phyloP scores from a whole-genome alignment of 2,329 filamentous ascomycete genomes.

The Nannizzia gypsea region DNA sequence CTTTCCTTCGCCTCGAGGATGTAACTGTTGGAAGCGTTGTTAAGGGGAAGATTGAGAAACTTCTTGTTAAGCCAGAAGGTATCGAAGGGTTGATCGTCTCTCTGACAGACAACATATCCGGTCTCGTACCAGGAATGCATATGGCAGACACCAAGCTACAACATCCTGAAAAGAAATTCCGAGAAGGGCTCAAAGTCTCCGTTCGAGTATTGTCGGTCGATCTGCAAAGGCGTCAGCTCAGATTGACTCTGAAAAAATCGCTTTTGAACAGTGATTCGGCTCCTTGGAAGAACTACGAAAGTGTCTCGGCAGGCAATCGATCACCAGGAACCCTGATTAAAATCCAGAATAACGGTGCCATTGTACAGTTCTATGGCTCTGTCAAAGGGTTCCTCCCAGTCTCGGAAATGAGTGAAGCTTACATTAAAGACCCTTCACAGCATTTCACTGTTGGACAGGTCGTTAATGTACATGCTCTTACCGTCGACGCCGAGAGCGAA shows the following conservation, averaged over 20 bases:
- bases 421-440: constrained; percentile 74
- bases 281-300: constrained; percentile 67
- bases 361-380: constrained; percentile 81
- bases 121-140: constrained; percentile 79
- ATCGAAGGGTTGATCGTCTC: constrained; percentile 71
- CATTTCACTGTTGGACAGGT: constrained; percentile 89
- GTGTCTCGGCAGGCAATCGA: constrained; percentile 61
- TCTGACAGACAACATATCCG: constrained; percentile 73
- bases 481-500: constrained; percentile 57
- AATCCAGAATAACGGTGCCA: constrained; percentile 63
- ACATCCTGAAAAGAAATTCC: constrained; percentile 93
- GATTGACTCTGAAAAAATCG: constrained; percentile 87
- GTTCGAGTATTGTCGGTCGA: constrained; percentile 75
- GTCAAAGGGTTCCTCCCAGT: constrained; percentile 81
- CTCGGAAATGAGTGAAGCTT: constrained; percentile 96
- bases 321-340: constrained; percentile 80
- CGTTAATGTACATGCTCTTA: constrained; percentile 77
- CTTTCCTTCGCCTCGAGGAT: constrained; percentile 85
- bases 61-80: constrained; percentile 66
- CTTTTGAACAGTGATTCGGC: constrained; percentile 77
- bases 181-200: constrained; percentile 72
- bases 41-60: constrained; percentile 70
- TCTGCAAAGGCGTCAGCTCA: constrained; percentile 61
- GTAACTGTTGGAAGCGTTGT: constrained; percentile 70
- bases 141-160: constrained; percentile 77